A percentile compares a stretch with the other conserved stretches of the same genome.
These are phyloP conservation scores for Liriodendron chinense DNA, from an alignment of 164 flowering plant species.

Conservation along the genomic window DNA sequence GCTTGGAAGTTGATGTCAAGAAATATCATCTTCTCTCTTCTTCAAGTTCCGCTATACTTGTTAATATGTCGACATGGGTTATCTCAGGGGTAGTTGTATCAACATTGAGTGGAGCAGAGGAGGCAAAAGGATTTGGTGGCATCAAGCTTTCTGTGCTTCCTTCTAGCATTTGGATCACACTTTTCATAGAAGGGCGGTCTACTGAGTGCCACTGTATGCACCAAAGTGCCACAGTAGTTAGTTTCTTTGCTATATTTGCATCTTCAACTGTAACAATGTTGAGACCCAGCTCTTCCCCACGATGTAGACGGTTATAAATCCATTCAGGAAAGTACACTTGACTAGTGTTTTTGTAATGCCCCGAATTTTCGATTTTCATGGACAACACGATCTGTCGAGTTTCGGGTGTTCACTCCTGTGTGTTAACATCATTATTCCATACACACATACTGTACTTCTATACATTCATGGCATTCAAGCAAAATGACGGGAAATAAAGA, in stretches of 20 bases:
- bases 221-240: slow-evolving; percentile 1
- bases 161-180: slow-evolving; percentile 3
- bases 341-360: not conserved
- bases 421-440: too few species aligned
- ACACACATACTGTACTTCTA: not conserved
- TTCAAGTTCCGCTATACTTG: not conserved
- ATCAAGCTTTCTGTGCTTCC: not conserved
- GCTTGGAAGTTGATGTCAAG: not conserved
- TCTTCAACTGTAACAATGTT: not conserved
- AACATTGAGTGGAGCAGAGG: not conserved
- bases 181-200: slow-evolving; percentile 7
- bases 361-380: too few species aligned
- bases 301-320: slow-evolving; percentile 3
- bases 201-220: slow-evolving; percentile 9
- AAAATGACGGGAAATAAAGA: too few species aligned
- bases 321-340: slow-evolving; percentile 11
- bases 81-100: not conserved
- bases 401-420: too few species aligned
- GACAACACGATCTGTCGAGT: too few species aligned
- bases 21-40: not conserved
- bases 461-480: too few species aligned
- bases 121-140: slow-evolving; percentile 7
- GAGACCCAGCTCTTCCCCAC: not conserved
- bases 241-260: not conserved
- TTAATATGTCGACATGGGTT: not conserved